Evolutionary conservation across 2,329 filamentous ascomycete species (phyloP), one percentile per base, ranked within the genome.

Genomic region (Fusarium luffae): DNA sequence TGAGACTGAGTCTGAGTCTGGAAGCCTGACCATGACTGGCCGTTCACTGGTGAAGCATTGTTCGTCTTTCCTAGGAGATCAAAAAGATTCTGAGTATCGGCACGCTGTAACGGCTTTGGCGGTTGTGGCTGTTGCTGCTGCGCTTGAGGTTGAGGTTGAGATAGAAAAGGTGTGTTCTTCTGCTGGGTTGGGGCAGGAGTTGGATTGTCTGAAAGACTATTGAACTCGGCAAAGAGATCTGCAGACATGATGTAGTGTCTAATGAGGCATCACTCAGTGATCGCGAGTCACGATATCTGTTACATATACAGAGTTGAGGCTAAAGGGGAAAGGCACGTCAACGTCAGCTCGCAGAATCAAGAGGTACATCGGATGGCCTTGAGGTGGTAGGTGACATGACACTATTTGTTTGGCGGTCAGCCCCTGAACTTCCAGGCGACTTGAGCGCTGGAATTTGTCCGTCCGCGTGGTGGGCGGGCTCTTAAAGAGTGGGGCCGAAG

Each of bases 211-310:
- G 85, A 82, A 69, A 83, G 80, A 72, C 80, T 82, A 74, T 86
- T 87, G 71, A 91, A 90, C 70, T 88, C 86, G 58, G 88, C 88
- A 74, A 90, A 88, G 60, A 91, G 85, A 78, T 90, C 88, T 66
- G 88, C 87, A 71, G 89, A 91, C 88, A 90, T 91, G 65, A 37
- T 76, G 63, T 44, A 66, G 59, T 52, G 54, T 51, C 57, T 56
- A 52, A 54, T 28, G 41, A 66, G 48, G 72, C 69, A 68, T 70
- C 54, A 54, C 58, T 57, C 61, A 28, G 40, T 37, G 43, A 43
- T 46, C 49, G 37, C 48, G 30, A 42, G 47, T 56, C 54, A 69
- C 59, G 49, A 54, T 66, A 51, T 30, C 48, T 47, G 42, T 18
- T 44, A 48, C 51, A 56, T 48, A 43, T 18, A 61, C 7, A 30